Evolutionary conservation across 2,329 filamentous ascomycete species (phyloP), one percentile per base, ranked within the genome.

Genomic region (Xylaria sp.): DNA sequence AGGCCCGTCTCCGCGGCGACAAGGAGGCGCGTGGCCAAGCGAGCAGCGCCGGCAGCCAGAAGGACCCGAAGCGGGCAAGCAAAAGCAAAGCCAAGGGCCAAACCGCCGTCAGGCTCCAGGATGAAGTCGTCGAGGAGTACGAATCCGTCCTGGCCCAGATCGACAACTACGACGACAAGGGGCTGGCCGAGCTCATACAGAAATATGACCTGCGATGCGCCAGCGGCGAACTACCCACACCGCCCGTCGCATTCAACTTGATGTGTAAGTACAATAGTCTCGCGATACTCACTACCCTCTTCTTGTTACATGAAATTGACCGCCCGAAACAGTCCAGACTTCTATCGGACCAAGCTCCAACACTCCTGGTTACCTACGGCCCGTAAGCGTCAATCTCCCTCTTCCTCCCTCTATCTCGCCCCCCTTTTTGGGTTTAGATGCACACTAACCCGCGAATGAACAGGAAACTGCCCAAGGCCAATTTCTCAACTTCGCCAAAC

Each of bases 401-500:
- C 40, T n/a, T 44, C 3, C 16, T 35, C 5, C 6, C 5, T 10
- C 32, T 35, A 35, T 35, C 32, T 2, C 5, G 10, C 8, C 32
- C 5, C 8, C 32, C 5, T 2, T 35, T 10, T 35, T 10, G 2
- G 32, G 32, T 35, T 9, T 10, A 44, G 2, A 44, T 44, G 40
- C 16, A n/a, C 6, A 44, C 4, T 18, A 18, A 44, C 40, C 5
- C 40, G 16, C 16, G 18, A 3, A 5, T n/a, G 40, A 5, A n/a
- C 16, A 44, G 40, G 40, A 99, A 83, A 99, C 40, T 5, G 40
- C 96, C 3, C 96, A 99, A 86, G 96, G 96, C 72, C 96, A 99
- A 83, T 99, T 99, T 83, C 85, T 98, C 73, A 98, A 97, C 83
- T 99, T 99, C 81, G 90, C 92, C 75, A 98, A 98, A 85, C 90